Conservation (phyloP, 2,329 filamentous ascomycete genomes). For the Xylaria sp. region DNA sequence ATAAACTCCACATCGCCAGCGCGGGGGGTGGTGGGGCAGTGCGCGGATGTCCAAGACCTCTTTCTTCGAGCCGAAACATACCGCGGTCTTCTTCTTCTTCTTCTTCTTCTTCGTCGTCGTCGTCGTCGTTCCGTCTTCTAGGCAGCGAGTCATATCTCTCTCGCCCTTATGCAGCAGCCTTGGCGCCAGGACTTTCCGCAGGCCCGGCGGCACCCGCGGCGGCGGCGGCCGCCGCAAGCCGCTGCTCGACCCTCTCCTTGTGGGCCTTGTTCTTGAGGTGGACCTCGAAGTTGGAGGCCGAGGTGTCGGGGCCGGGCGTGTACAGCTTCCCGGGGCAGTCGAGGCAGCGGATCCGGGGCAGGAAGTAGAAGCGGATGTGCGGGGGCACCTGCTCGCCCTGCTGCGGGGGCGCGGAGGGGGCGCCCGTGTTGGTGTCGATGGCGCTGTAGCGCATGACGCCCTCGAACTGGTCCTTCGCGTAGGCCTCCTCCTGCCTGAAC, state of each 20-base stretch:
- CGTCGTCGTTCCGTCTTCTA: too few species aligned
- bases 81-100: too few species aligned
- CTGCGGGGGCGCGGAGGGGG: constrained; percentile 57
- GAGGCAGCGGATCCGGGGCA: constrained; percentile 86
- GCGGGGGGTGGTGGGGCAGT: too few species aligned
- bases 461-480: constrained; percentile 84
- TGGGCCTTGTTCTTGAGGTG: constrained; percentile 87
- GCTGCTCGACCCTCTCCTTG: constrained; percentile 65
- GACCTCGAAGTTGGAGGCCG: constrained; percentile 88
- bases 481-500: constrained; percentile 62
- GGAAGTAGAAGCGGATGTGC: constrained; percentile 76
- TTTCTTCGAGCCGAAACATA: too few species aligned
- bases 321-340: constrained; percentile 96
- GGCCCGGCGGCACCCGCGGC: not conserved
- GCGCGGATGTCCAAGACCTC: too few species aligned
- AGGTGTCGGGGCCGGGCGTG: constrained; percentile 82
- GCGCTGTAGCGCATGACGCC: constrained; percentile 88
- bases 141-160: too few species aligned
- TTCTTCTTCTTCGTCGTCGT: too few species aligned
- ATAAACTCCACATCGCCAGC: not conserved
- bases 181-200: too few species aligned
- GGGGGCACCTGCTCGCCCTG: constrained; percentile 56
- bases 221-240: constrained; percentile 14
- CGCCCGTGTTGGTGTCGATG: constrained; percentile 72
- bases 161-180: too few species aligned